phyloP scores from a whole-genome alignment of 1,284 basidiomycete species.

The Ustilago hordei region DNA sequence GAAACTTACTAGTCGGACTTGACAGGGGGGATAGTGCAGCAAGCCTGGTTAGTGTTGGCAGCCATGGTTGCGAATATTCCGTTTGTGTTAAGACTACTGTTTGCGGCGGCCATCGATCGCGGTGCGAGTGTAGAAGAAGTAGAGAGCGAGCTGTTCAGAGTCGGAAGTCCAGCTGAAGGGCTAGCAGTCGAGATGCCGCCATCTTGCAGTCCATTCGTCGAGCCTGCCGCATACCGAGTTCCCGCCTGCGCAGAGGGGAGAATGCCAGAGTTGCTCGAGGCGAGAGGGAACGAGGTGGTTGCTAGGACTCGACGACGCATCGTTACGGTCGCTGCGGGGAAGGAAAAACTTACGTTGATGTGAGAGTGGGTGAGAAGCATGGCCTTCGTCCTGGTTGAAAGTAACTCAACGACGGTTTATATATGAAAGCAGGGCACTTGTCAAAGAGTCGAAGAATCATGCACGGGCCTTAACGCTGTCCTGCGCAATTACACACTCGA shows the following conservation, averaged over 20 bases:
- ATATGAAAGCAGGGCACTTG: not conserved
- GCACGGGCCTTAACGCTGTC: not conserved
- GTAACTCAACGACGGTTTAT: not conserved
- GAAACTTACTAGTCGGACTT: conserved; percentile 70
- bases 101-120: not conserved
- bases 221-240: not conserved
- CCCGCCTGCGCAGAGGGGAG: not conserved
- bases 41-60: conserved; percentile 68
- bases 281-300: not conserved
- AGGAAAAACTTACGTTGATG: conserved; percentile 4
- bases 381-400: not conserved
- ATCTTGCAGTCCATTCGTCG: not conserved
- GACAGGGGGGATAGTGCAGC: conserved; percentile 72
- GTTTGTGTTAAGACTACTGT: conserved; percentile 15
- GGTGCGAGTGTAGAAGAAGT: not conserved
- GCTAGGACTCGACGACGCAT: conserved; percentile 7
- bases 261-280: not conserved
- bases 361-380: not conserved
- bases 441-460: not conserved
- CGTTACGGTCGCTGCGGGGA: not conserved
- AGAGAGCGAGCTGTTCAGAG: conserved; percentile 13
- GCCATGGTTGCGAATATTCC: conserved; percentile 43
- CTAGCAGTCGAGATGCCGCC: not conserved
- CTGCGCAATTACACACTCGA: not conserved
- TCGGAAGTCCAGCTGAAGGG: not conserved